Base-by-base conservation (phyloP, 768 basidiomycete genomes). In the Boletus tylopilopsis region DNA sequence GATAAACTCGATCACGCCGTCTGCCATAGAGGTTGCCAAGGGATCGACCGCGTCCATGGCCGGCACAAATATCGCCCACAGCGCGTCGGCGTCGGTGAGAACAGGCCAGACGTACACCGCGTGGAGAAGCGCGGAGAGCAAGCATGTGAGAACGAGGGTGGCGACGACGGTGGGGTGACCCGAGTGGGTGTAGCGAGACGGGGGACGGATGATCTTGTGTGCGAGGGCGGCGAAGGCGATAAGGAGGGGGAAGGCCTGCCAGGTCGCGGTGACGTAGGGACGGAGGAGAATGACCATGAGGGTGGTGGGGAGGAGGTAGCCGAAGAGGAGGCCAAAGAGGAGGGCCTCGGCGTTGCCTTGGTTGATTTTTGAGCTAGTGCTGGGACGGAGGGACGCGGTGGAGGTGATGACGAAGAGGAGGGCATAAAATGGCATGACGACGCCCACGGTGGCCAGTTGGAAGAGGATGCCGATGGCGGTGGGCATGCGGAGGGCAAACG, bases 181-280 rank as follows among this genome's bases (percentile, higher is more conserved):
- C 5, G 58, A 65, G 16, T 50, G 41, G 11, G 24, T 29, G 42
- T 25, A 13, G 27, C 49, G 50, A 12, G 59, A 53, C 3, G 64
- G 56, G 16, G 59, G 59, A 21, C 76, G 72, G 45, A 76, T 54
- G 34, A 71, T 34, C 15, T 75, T 65, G 54, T 83, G 75, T 0
- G 55, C 39, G 8, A 58, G 56, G 24, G 71, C 64, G 2, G 74
- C 72, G n/a, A 77, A 4, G n/a, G 71, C 70, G 35, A 77, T 63
- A 51, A 69, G 68, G n/a, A 76, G 27, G 9, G 81, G 81, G 52
- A 76, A 81, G 23, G 70, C 53, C 53, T 81, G 80, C 81, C 81
- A 83, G 27, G 75, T 63, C 10, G 76, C 76, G 13, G 78, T 81
- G 37, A 80, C 61, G 39, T 54, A 53, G 0, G 76, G 69, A 43